phyloP scores from a whole-genome alignment of 2,329 filamentous ascomycete genomes.

The Drechslerella coelobrocha region DNA sequence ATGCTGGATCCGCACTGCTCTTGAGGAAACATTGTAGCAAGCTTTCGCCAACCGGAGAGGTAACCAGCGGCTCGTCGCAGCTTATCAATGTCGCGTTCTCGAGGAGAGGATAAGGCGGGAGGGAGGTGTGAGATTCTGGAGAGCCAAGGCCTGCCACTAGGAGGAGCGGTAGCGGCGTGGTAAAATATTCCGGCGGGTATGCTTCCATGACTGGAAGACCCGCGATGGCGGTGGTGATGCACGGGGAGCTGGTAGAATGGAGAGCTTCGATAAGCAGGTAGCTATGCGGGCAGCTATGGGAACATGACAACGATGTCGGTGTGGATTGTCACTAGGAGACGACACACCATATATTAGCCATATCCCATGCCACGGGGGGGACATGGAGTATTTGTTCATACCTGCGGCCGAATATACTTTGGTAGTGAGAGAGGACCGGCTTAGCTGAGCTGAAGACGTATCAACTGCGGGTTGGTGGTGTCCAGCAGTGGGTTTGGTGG shows the following conservation, averaged over 20 bases:
- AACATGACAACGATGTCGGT: neutral
- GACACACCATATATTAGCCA: too few relatives aligned
- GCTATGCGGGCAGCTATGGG: neutral
- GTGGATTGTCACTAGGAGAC: neutral
- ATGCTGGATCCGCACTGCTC: constrained; percentile 69
- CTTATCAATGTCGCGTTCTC: constrained; percentile 69
- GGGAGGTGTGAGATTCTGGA: constrained; percentile 56
- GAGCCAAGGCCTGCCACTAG: constrained; percentile 76
- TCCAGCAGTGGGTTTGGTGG: too few relatives aligned
- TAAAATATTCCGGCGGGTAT: constrained; percentile 78
- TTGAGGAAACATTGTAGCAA: constrained; percentile 73
- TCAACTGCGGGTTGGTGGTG: neutral
- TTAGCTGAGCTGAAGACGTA: neutral
- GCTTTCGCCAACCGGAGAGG: constrained; percentile 69
- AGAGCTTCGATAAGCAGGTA: neutral
- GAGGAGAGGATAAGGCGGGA: constrained; percentile 64
- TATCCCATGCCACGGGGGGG: too few relatives aligned
- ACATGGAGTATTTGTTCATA: neutral
- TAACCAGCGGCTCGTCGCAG: constrained; percentile 74
- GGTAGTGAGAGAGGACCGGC: neutral
- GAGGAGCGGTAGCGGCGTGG: constrained; percentile 84
- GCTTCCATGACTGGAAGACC: constrained; percentile 71
- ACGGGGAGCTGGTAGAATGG: neutral
- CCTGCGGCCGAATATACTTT: neutral
- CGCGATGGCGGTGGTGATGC: neutral